Conservation (phyloP, 371 early-diverging fungal species). For the Haplosporangium sp. region DNA sequence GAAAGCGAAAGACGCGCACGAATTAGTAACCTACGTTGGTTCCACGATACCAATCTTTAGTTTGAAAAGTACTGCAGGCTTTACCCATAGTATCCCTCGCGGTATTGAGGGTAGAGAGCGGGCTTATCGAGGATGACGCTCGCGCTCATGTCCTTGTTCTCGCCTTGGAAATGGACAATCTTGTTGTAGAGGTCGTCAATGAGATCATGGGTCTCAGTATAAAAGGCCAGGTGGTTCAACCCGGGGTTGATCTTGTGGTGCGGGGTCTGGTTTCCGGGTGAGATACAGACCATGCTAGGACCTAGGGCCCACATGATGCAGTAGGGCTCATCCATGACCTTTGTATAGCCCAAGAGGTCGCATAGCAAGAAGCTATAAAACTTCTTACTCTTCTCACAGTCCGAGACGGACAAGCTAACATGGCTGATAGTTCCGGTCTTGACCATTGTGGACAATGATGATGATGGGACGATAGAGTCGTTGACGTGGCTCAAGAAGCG, state of each 20-base stretch:
- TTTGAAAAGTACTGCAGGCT: too few relatives aligned
- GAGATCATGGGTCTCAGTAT: conserved; percentile 15
- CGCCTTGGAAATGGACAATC: conserved; percentile 35
- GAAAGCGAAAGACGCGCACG: too few relatives aligned
- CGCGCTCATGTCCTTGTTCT: conserved; percentile 13
- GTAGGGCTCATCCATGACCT: conserved; percentile 21
- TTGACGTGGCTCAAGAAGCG: not conserved
- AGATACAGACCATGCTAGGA: conserved; percentile 14
- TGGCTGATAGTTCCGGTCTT: conserved; percentile 34
- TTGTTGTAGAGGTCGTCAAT: conserved; percentile 30
- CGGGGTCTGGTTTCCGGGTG: conserved; percentile 29
- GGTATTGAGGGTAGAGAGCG: conserved; percentile 45
- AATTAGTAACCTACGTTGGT: too few relatives aligned
- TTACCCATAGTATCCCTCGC: conserved; percentile 17
- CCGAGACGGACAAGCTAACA: conserved; percentile 26
- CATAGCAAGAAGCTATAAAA: conserved; percentile 34
- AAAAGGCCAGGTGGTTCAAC: conserved; percentile 41
- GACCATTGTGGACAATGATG: conserved; percentile 8
- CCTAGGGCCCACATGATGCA: conserved; percentile 20
- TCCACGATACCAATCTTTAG: too few relatives aligned
- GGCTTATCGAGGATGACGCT: conserved; percentile 40
- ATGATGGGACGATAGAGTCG: not conserved
- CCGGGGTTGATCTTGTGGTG: conserved; percentile 48
- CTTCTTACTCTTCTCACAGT: conserved; percentile 31
- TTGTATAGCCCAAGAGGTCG: conserved; percentile 39